Percentiles rank a stretch among this genome's conserved stretches.
These are phyloP conservation scores for Neohortaea acidophila DNA, from an alignment of 495 filamentous ascomycete species.

Conservation along the genomic window DNA sequence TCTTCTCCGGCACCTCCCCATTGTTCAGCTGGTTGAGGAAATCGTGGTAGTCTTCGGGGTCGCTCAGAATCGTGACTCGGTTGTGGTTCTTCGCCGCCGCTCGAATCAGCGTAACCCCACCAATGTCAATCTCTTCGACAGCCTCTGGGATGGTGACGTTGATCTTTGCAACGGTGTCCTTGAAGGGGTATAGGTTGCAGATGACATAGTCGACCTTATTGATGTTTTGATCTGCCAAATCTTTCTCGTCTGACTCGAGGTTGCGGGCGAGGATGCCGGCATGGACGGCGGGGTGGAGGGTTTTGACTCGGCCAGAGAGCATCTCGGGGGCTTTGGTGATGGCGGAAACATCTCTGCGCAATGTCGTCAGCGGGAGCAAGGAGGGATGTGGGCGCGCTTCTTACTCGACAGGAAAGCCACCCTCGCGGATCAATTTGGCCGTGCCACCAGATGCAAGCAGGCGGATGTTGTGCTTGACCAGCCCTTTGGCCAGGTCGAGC, in stretches of 20 bases:
- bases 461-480: conserved; percentile 78
- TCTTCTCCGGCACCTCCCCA: conserved; percentile 69
- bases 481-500: conserved; percentile 86
- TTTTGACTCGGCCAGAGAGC: conserved; percentile 91
- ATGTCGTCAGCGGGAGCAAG: not conserved
- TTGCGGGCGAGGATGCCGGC: conserved; percentile 78
- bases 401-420: conserved; percentile 83
- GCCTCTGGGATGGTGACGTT: conserved; percentile 93
- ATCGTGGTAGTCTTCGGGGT: conserved; percentile 81
- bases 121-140: conserved; percentile 97
- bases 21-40: conserved; percentile 79
- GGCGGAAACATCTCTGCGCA: conserved; percentile 70
- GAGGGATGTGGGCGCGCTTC: conserved; percentile 13
- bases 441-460: conserved; percentile 90
- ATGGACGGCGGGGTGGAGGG: conserved; percentile 88
- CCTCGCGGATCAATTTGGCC: conserved; percentile 85
- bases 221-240: conserved; percentile 92
- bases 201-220: conserved; percentile 95
- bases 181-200: conserved; percentile 98
- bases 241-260: conserved; percentile 84
- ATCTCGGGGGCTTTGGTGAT: conserved; percentile 99
- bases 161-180: conserved; percentile 89
- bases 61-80: conserved; percentile 86
- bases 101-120: conserved; percentile 87
- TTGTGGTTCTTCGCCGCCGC: conserved; percentile 96